Conservation (phyloP, 352 stramenopile genomes). For the Blastocystis sp. region DNA sequence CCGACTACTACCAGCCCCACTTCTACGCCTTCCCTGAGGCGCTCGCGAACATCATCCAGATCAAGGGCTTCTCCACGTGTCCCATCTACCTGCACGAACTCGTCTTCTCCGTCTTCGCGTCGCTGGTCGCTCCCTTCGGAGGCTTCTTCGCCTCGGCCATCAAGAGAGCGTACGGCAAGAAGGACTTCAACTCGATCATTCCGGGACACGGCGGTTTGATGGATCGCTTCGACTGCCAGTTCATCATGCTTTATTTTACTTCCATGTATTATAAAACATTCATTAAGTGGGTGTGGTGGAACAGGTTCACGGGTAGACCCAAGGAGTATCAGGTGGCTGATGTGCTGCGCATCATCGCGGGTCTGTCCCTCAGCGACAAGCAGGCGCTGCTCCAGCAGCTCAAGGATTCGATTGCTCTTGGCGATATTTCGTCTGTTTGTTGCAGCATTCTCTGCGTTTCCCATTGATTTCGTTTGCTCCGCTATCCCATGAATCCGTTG, state of each 20-base stretch:
- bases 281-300: constrained; percentile 79
- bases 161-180: constrained; percentile 97
- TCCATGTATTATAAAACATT: constrained; percentile 97
- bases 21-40: constrained; percentile 55
- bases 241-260: constrained; percentile 91
- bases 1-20: constrained; percentile 62
- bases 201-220: constrained; percentile 95
- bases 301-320: neutral
- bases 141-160: constrained; percentile 98
- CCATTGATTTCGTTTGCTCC: too few relatives aligned
- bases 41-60: constrained; percentile 76
- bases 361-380: constrained; percentile 21
- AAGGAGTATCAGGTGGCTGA: constrained; percentile 8
- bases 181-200: constrained; percentile 98
- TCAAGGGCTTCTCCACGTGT: constrained; percentile 76
- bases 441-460: too few relatives aligned
- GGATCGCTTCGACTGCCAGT: constrained; percentile 95
- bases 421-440: constrained; percentile 41
- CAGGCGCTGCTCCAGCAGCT: constrained; percentile 21
- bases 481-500: constrained; percentile 36
- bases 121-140: constrained; percentile 96
- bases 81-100: constrained; percentile 91
- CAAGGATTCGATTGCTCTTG: constrained; percentile 25
- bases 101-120: constrained; percentile 93
- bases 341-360: constrained; percentile 24